A percentile compares a stretch with the other conserved stretches of the same genome.
phyloP scores from a whole-genome alignment of 805 yeast species.

The Yamadazyma philogaea region DNA sequence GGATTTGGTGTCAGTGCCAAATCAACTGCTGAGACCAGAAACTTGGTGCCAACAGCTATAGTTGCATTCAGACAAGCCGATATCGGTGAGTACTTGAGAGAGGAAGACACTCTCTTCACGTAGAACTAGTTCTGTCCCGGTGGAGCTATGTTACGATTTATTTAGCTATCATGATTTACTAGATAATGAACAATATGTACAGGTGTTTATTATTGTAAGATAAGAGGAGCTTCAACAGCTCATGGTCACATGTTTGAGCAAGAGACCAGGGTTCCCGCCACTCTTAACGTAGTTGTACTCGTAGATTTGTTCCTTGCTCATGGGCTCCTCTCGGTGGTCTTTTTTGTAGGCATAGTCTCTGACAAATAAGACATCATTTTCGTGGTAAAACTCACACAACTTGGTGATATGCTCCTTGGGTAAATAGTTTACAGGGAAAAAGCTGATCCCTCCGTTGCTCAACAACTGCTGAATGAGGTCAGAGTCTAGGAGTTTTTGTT shows the following conservation, averaged over 20 bases:
- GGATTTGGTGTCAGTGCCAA: slow-evolving; percentile 96
- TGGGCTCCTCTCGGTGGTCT: slow-evolving; percentile 10
- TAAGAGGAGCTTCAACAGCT: slow-evolving; percentile 16
- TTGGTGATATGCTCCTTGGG: slow-evolving; percentile 29
- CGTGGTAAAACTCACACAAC: slow-evolving; percentile 31
- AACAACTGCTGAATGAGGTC: slow-evolving; percentile 47
- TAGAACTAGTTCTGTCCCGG: too few relatives aligned
- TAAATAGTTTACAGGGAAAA: slow-evolving; percentile 25
- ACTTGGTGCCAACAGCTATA: slow-evolving; percentile 87
- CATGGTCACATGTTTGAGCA: slow-evolving; percentile 31
- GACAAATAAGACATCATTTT: slow-evolving; percentile 30
- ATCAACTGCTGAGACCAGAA: slow-evolving; percentile 82
- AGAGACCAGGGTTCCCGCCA: slow-evolving; percentile 40
- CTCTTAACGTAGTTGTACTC: slow-evolving; percentile 31
- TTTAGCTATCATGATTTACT: slow-evolving; percentile 3
- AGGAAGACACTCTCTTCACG: slow-evolving; percentile 92
- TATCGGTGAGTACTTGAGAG: slow-evolving; percentile 96
- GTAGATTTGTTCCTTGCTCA: slow-evolving; percentile 24
- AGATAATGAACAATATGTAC: slow-evolving; percentile 5
- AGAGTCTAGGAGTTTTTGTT: slow-evolving; percentile 49
- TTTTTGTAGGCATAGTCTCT: slow-evolving; percentile 32
- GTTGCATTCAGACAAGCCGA: slow-evolving; percentile 97
- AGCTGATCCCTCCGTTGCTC: slow-evolving; percentile 26
- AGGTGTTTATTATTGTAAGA: not conserved
- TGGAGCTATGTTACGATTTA: not conserved